Conservation (phyloP, 169 alveolate species). For the Plasmodium malariae region DNA sequence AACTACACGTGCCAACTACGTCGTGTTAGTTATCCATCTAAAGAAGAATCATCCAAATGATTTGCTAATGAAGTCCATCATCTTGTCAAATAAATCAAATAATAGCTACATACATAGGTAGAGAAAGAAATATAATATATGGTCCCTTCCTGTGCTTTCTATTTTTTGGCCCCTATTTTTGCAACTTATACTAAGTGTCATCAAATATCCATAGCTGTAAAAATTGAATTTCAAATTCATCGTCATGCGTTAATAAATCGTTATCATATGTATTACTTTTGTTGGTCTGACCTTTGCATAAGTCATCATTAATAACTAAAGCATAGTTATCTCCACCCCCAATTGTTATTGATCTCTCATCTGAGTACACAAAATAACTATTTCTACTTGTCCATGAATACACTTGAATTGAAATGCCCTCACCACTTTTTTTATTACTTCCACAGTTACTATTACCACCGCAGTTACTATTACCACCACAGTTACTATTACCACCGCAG, state of each 20-base stretch:
- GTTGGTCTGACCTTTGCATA: slow-evolving; percentile 83
- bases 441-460: too few relatives aligned
- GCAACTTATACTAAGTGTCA: slow-evolving; percentile 19
- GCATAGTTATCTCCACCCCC: slow-evolving; percentile 89
- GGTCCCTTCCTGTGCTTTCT: background rate
- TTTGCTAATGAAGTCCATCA: too few relatives aligned
- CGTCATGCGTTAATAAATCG: slow-evolving; percentile 70
- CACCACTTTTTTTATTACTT: too few relatives aligned
- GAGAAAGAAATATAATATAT: too few relatives aligned
- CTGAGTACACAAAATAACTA: slow-evolving; percentile 83
- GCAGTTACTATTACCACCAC: too few relatives aligned
- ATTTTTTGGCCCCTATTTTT: background rate
- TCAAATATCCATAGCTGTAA: slow-evolving; percentile 76
- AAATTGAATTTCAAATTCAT: slow-evolving; percentile 75
- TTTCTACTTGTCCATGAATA: slow-evolving; percentile 85
- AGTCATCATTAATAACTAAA: slow-evolving; percentile 82
- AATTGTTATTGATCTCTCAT: slow-evolving; percentile 80
- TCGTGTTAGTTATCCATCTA: too few relatives aligned
- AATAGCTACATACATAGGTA: too few relatives aligned
- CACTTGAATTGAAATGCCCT: slow-evolving; percentile 74
- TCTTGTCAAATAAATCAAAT: too few relatives aligned
- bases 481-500: too few relatives aligned
- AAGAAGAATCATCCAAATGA: too few relatives aligned
- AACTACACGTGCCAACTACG: too few relatives aligned
- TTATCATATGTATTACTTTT: slow-evolving; percentile 81